Base-by-base conservation (phyloP, 2,329 filamentous ascomycete species). In the Nannizziopsis arthrosporioides region DNA sequence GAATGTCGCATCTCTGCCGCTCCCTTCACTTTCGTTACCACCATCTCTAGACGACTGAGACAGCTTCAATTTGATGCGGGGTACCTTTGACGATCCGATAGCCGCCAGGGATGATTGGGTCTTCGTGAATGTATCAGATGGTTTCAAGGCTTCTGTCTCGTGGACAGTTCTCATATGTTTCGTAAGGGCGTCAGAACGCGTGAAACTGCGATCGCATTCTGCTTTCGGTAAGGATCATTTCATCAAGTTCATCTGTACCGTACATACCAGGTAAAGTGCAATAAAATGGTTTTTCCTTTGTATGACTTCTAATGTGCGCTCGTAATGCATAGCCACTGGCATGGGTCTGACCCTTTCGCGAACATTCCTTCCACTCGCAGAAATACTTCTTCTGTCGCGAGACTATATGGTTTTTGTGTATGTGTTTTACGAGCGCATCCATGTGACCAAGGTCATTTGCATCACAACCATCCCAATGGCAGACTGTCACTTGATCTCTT, bases 131-230 rank as follows among this genome's bases (percentile, higher is more conserved):
- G 65, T 61, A 50, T 73, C 74, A 11, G 71, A 72, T 3, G 85
- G 84, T n/a, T 86, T 81, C 17, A 94, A 74, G 12, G 87, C 85
- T 68, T 98, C 92, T 2, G 90, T 95, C 65, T 98, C 92, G 71
- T 98, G 92, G 34, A 98, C 89, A 12, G 92, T 96, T 57, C 92
- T 84, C 87, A 96, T 96, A 64, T 98, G 92, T 67, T 98, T 98
- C 1, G 90, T 88, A 0, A 98, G 75, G 10, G 92, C 92, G 60
- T 98, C 92, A 18, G 90, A 95, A 55, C 92, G 78, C 2, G 92
- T 98, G 59, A 98, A 98, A 30, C 89, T 89, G 52, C 90, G 84
- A 64, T 98, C 92, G 69, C 92, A 98, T 76, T 98, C 92, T 94
- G 7, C 34, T 17, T 4, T 42, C 14, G 1, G 31, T 47, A 17